Evolutionary conservation across 495 filamentous ascomycete species (phyloP).

Genomic region (Aspergillus saccharolyticus): DNA sequence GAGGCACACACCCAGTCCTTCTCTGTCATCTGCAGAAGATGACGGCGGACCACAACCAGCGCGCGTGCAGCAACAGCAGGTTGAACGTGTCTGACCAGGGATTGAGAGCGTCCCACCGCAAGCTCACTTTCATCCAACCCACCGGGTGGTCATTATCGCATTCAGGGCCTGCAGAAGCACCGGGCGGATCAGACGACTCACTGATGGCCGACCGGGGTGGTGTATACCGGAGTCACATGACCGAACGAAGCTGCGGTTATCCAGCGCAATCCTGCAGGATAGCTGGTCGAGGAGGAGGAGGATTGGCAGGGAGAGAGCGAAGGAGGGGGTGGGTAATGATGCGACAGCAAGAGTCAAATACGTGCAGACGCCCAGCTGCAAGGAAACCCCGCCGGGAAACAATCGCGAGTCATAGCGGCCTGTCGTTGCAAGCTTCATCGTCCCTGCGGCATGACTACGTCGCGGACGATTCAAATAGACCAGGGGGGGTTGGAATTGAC

Average conservation of each 20-base stretch:
- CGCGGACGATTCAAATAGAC: background rate
- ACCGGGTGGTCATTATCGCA: slow-evolving; percentile 16
- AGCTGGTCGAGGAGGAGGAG: slow-evolving; percentile 15
- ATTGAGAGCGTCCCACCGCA: slow-evolving; percentile 24
- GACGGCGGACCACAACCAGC: slow-evolving; percentile 16
- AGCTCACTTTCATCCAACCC: slow-evolving; percentile 12
- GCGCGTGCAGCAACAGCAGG: slow-evolving; percentile 17
- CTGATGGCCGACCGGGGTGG: slow-evolving; percentile 20
- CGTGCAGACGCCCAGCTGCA: slow-evolving; percentile 20
- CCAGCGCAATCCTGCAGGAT: slow-evolving; percentile 37
- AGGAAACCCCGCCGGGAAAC: slow-evolving; percentile 17
- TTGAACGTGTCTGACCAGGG: slow-evolving; percentile 23
- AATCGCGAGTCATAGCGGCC: slow-evolving; percentile 15
- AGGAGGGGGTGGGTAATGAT: slow-evolving; percentile 9
- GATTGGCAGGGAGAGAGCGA: slow-evolving; percentile 20
- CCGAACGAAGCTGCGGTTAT: slow-evolving; percentile 34
- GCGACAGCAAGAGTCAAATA: slow-evolving; percentile 18
- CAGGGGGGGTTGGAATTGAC: slow-evolving; percentile 6
- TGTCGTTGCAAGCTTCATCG: slow-evolving; percentile 12
- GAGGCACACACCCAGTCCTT: background rate
- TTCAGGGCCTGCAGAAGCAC: slow-evolving; percentile 9
- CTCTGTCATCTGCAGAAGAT: slow-evolving; percentile 16
- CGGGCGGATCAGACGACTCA: slow-evolving; percentile 13
- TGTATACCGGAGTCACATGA: slow-evolving; percentile 37
- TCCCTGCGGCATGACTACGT: slow-evolving; percentile 10